Conservation (phyloP, 2,329 filamentous ascomycete species). For the Trichoderma harzianum region DNA sequence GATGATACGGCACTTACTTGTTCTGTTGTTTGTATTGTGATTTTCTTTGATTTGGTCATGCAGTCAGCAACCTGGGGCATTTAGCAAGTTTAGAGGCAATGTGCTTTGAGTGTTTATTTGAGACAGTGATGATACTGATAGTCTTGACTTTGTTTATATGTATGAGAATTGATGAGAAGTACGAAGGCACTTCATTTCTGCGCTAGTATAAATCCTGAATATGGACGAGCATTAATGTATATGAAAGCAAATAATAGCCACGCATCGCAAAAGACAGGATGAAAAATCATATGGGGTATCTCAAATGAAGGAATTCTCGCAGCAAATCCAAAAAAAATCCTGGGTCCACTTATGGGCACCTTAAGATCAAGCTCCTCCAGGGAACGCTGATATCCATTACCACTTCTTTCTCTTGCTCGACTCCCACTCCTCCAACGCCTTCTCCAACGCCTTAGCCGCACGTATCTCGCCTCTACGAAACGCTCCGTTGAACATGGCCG, state of each 20-base stretch:
- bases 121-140: not conserved
- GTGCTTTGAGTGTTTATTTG: not conserved
- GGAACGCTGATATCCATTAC: constrained; percentile 28
- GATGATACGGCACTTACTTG: too few species aligned
- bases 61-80: not conserved
- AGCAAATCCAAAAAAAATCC: constrained; percentile 10
- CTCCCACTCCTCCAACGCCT: constrained; percentile 49
- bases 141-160: not conserved
- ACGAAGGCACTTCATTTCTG: not conserved
- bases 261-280: not conserved
- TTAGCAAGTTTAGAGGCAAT: not conserved
- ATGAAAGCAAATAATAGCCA: not conserved
- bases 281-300: constrained; percentile 27
- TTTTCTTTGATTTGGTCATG: not conserved
- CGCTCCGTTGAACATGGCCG: constrained; percentile 57
- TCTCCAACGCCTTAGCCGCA: constrained; percentile 52
- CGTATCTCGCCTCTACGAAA: constrained; percentile 58
- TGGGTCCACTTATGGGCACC: not conserved
- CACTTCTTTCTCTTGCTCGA: constrained; percentile 45
- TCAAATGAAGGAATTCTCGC: constrained; percentile 21
- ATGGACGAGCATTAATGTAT: not conserved
- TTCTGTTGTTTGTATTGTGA: not conserved
- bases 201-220: not conserved
- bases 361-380: not conserved
- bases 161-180: not conserved